Conservation (phyloP, 208 protist genomes). For the Porcisia deanei region DNA sequence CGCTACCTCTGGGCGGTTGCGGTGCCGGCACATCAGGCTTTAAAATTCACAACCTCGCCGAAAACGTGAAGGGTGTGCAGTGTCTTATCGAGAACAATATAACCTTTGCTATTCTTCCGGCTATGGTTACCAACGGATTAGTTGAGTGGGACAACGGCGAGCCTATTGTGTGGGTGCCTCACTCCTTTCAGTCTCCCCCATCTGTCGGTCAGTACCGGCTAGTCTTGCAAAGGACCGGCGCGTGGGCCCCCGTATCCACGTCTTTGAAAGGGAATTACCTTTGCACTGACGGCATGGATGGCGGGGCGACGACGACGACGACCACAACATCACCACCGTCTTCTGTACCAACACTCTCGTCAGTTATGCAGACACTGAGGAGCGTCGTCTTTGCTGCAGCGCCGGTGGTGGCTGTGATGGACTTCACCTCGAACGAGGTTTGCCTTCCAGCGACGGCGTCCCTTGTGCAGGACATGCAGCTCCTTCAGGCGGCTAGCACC, state of each 20-base stretch:
- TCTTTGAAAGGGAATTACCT: conserved; percentile 32
- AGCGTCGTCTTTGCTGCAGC: conserved; percentile 21
- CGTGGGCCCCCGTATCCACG: conserved; percentile 31
- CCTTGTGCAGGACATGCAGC: conserved; percentile 28
- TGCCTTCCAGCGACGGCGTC: conserved; percentile 16
- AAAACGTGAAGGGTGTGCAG: conserved; percentile 40
- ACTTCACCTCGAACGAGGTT: conserved; percentile 39
- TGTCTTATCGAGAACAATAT: conserved; percentile 34
- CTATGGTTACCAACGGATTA: conserved; percentile 29
- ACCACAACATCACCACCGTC: conserved; percentile 15
- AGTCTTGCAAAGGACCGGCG: conserved; percentile 32
- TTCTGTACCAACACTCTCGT: conserved; percentile 14
- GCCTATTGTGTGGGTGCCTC: conserved; percentile 34
- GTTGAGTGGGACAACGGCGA: conserved; percentile 42
- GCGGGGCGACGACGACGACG: conserved; percentile 15
- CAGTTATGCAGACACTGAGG: conserved; percentile 30
- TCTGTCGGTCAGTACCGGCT: conserved; percentile 29
- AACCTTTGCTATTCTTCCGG: conserved; percentile 38
- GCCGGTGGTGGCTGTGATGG: conserved; percentile 33
- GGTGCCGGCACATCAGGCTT: conserved; percentile 20
- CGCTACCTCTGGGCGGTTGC: conserved; percentile 14
- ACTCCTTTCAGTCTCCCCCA: conserved; percentile 20
- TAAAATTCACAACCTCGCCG: conserved; percentile 19
- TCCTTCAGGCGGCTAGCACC: conserved; percentile 6
- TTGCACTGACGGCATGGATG: conserved; percentile 33